These are phyloP conservation scores for Boletus coccyginus DNA, from an alignment of 768 basidiomycete species.

Conservation along the genomic window DNA sequence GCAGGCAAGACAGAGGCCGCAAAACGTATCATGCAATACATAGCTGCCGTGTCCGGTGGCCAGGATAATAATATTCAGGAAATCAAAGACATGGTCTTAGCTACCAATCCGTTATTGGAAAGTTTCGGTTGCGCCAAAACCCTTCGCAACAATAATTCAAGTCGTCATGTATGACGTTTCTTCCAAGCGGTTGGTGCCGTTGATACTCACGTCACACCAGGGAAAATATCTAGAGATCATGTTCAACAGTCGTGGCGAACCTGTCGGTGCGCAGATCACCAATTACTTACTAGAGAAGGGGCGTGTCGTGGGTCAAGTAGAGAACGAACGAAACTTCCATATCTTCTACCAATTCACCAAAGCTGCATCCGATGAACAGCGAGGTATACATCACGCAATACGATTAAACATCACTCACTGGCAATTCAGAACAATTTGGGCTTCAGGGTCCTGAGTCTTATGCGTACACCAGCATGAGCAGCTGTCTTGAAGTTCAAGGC, in stretches of 20 bases:
- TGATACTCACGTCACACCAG: constrained; percentile 38
- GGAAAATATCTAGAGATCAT: constrained; percentile 99
- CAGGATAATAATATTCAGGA: constrained; percentile 91
- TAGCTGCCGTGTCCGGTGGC: constrained; percentile 92
- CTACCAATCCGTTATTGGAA: constrained; percentile 95
- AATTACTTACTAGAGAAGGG: constrained; percentile 98
- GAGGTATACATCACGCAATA: constrained; percentile 51
- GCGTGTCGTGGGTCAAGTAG: constrained; percentile 93
- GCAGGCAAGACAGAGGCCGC: constrained; percentile 99
- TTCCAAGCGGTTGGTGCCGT: not conserved
- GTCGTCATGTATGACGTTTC: constrained; percentile 81
- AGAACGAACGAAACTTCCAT: constrained; percentile 96
- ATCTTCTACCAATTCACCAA: constrained; percentile 99
- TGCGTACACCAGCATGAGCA: constrained; percentile 88
- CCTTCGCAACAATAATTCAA: constrained; percentile 96
- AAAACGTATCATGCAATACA: constrained; percentile 99
- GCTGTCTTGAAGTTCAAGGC: constrained; percentile 86
- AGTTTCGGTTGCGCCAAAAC: constrained; percentile 99
- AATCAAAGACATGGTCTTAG: constrained; percentile 99
- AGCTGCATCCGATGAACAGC: constrained; percentile 83
- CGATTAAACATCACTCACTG: constrained; percentile 8
- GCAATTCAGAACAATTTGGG: constrained; percentile 78
- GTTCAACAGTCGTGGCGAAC: constrained; percentile 92
- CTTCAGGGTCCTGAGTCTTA: constrained; percentile 96
- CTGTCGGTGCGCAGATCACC: constrained; percentile 96